phyloP scores from a whole-genome alignment of 306 rosid genomes.

The Sicyos edulis region DNA sequence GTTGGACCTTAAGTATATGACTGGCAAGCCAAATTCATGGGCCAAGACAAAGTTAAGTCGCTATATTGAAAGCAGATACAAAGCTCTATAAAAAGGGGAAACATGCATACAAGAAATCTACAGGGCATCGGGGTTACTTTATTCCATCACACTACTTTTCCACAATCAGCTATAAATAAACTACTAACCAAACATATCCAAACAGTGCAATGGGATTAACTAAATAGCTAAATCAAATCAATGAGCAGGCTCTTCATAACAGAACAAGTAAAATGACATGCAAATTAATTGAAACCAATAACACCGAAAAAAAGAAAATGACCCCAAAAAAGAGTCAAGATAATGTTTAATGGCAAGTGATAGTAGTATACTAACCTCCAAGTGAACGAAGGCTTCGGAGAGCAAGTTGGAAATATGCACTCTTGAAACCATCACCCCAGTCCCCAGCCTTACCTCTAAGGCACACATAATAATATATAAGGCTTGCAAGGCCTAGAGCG shows the following conservation, averaged over 20 bases:
- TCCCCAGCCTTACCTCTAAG: slow-evolving; percentile 98
- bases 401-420: slow-evolving; percentile 97
- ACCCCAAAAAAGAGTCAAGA: slow-evolving; percentile 10
- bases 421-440: slow-evolving; percentile 99
- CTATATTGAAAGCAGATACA: background rate
- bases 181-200: background rate
- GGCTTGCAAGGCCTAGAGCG: slow-evolving; percentile 90
- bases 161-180: background rate
- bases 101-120: background rate
- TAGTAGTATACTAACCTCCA: slow-evolving; percentile 57
- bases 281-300: background rate
- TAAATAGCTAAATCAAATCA: background rate
- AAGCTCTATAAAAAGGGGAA: background rate
- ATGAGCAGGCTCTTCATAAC: background rate
- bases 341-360: background rate
- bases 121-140: background rate
- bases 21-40: background rate
- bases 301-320: background rate
- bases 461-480: slow-evolving; percentile 90
- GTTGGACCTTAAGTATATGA: background rate
- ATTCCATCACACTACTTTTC: background rate
- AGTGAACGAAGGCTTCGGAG: slow-evolving; percentile 97
- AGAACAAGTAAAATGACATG: background rate
- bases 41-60: background rate
- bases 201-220: background rate